Percentiles rank a stretch among this genome's conserved stretches.
Evolutionary conservation across 2,329 filamentous ascomycete genomes (phyloP).

Genomic region (Curvularia sp.): DNA sequence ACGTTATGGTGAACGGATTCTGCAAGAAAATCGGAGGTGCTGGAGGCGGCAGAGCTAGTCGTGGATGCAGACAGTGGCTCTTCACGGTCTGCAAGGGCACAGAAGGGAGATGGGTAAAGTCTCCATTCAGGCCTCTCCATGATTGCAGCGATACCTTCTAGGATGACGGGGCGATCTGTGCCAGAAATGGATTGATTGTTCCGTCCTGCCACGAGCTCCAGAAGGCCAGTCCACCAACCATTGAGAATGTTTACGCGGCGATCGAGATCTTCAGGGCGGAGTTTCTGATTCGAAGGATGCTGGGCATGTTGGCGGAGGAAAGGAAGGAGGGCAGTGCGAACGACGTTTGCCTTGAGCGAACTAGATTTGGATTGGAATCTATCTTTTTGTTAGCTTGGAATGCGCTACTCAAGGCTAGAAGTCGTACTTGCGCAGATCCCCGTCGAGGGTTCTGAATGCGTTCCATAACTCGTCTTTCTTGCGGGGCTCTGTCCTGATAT

Average conservation of each 20-base stretch:
- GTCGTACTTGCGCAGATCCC: slow-evolving; percentile 69
- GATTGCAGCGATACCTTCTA: slow-evolving; percentile 79
- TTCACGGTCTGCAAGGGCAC: slow-evolving; percentile 66
- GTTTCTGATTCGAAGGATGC: slow-evolving; percentile 69
- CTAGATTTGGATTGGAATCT: slow-evolving; percentile 77
- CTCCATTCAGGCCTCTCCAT: slow-evolving; percentile 93
- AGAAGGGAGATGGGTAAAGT: slow-evolving; percentile 71
- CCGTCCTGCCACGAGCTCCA: slow-evolving; percentile 81
- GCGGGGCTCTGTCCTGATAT: slow-evolving; percentile 52
- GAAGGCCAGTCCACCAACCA: slow-evolving; percentile 86
- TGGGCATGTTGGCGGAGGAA: slow-evolving; percentile 75
- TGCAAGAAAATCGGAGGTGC: slow-evolving; percentile 71
- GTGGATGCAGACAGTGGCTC: slow-evolving; percentile 55
- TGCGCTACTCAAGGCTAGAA: neutral
- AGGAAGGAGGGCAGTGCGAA: slow-evolving; percentile 75
- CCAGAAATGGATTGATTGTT: slow-evolving; percentile 80
- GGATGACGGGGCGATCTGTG: slow-evolving; percentile 79
- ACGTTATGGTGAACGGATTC: slow-evolving; percentile 87
- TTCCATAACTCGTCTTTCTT: slow-evolving; percentile 75
- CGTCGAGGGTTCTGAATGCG: slow-evolving; percentile 71
- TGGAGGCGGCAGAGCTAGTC: slow-evolving; percentile 64
- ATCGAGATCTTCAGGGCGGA: slow-evolving; percentile 84
- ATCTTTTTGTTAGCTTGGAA: slow-evolving; percentile 16
- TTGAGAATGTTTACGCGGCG: slow-evolving; percentile 79
- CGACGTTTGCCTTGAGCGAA: slow-evolving; percentile 75